These are phyloP conservation scores for Gautieria morchelliformis DNA, from an alignment of 768 basidiomycete genomes.

Conservation along the genomic window DNA sequence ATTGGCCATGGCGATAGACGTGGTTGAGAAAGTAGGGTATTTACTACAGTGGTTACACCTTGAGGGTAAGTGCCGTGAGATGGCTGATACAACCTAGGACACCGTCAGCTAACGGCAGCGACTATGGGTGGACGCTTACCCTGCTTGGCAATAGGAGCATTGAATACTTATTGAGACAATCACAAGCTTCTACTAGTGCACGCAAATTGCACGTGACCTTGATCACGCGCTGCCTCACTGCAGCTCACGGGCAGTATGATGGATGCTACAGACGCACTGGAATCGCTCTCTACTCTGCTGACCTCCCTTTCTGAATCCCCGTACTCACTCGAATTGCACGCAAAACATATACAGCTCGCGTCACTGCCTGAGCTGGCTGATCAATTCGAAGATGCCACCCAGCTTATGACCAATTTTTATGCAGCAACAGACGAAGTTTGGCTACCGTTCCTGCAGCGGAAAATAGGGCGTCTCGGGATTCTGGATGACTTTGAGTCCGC, in stretches of 20 bases:
- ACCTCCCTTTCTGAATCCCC: conserved; percentile 49
- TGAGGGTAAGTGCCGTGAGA: not conserved
- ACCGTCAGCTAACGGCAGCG: not conserved
- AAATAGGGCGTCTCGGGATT: conserved; percentile 23
- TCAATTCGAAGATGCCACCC: conserved; percentile 51
- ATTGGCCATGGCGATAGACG: not conserved
- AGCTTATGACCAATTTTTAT: conserved; percentile 54
- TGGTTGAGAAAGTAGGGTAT: not conserved
- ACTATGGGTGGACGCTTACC: not conserved
- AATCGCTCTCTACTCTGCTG: conserved; percentile 53
- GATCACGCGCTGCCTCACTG: not conserved
- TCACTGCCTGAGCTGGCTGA: conserved; percentile 47
- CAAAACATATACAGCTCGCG: conserved; percentile 55
- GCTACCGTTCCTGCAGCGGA: conserved; percentile 56
- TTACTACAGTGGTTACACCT: not conserved
- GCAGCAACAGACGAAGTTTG: conserved; percentile 65
- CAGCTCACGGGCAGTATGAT: not conserved
- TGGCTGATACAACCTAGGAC: not conserved
- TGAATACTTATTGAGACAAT: not conserved
- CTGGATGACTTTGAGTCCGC: not conserved
- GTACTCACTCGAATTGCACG: conserved; percentile 54
- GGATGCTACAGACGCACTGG: conserved; percentile 36
- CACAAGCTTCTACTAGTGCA: too few relatives aligned
- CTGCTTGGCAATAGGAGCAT: not conserved
- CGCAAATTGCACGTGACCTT: not conserved